Evolutionary conservation across 352 stramenopile species (phyloP).

Genomic region (Pythium aristosporum): DNA sequence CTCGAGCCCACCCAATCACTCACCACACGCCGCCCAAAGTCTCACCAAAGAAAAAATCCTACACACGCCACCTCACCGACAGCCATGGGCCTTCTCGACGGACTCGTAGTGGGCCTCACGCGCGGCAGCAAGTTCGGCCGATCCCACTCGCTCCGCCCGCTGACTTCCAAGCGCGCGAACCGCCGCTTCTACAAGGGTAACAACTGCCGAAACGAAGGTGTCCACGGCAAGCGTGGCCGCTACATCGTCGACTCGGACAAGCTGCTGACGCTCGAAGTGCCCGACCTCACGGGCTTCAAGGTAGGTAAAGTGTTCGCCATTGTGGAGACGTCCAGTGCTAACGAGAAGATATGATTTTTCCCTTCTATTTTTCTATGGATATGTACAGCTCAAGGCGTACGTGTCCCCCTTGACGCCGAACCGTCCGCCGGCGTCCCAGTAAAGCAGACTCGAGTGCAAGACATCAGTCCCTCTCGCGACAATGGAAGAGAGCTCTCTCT

Average conservation of each 20-base stretch:
- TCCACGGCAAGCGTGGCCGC: constrained; percentile 89
- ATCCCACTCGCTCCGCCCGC: constrained; percentile 81
- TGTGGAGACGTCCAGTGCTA: background rate
- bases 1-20: constrained; percentile 28
- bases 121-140: constrained; percentile 85
- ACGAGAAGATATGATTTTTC: background rate
- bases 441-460: constrained; percentile 6
- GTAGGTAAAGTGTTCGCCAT: constrained; percentile 25
- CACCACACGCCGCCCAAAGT: constrained; percentile 20
- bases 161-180: constrained; percentile 93
- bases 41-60: background rate
- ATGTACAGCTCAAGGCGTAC: constrained; percentile 76
- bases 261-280: constrained; percentile 91
- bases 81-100: constrained; percentile 76
- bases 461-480: background rate
- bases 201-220: constrained; percentile 90
- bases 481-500: no score
- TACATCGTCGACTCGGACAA: constrained; percentile 92
- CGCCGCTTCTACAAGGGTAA: constrained; percentile 97
- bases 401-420: constrained; percentile 75
- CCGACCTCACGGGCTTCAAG: constrained; percentile 93
- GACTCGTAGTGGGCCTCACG: constrained; percentile 65
- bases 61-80: constrained; percentile 4
- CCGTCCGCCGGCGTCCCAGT: constrained; percentile 42
- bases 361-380: constrained; percentile 3